A percentile compares a stretch with the other conserved stretches of the same genome.
Evolutionary conservation across 352 stramenopile species (phyloP).

Genomic region (Phytophthora sojae): DNA sequence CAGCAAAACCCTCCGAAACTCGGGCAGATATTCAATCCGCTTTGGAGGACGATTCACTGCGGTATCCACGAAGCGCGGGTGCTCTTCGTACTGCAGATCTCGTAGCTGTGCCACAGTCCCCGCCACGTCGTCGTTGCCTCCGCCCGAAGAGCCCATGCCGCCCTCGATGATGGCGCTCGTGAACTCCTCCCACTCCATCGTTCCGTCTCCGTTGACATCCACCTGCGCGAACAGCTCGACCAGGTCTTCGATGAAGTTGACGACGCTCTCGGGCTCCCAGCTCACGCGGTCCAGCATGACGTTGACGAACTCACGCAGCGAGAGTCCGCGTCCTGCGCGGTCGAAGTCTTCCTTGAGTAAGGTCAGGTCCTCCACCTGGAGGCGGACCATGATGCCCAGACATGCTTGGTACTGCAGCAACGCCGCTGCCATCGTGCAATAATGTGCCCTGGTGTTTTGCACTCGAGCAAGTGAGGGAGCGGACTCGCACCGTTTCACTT

Average conservation of each 20-base stretch:
- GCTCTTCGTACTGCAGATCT: conserved; percentile 81
- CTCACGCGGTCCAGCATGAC: conserved; percentile 77
- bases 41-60: conserved; percentile 67
- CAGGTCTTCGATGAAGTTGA: conserved; percentile 78
- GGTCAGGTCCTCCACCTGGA: conserved; percentile 73
- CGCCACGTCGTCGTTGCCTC: conserved; percentile 33
- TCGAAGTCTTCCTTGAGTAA: conserved; percentile 79
- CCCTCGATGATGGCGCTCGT: conserved; percentile 84
- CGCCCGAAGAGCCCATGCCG: conserved; percentile 59
- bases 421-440: conserved; percentile 54
- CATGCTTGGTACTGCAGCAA: conserved; percentile 81
- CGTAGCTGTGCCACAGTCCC: conserved; percentile 55
- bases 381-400: conserved; percentile 79
- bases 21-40: conserved; percentile 58
- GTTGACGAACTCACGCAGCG: conserved; percentile 70
- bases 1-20: conserved; percentile 68
- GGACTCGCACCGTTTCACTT: conserved; percentile 20
- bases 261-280: conserved; percentile 62
- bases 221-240: conserved; percentile 81
- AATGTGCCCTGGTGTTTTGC: neutral
- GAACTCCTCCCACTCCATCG: conserved; percentile 89
- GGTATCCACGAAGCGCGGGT: conserved; percentile 55
- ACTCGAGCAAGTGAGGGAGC: neutral
- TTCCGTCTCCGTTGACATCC: conserved; percentile 80
- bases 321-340: conserved; percentile 54